Evolutionary conservation across 805 yeast genomes (phyloP).

Genomic region (Yamadazyma sp.): DNA sequence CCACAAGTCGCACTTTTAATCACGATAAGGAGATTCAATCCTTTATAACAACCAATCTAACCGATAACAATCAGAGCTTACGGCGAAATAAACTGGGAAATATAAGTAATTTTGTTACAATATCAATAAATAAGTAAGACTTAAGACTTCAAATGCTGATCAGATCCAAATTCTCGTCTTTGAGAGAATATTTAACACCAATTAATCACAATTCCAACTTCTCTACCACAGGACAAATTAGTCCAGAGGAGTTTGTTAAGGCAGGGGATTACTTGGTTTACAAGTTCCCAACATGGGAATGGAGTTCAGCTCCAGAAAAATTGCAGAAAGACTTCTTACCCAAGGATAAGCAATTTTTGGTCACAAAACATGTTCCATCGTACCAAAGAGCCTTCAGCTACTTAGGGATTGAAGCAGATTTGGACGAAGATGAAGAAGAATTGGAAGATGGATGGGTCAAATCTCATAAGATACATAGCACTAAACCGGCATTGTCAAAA

Average conservation of each 20-base stretch:
- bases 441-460: conserved; percentile 62
- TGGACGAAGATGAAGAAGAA: conserved; percentile 34
- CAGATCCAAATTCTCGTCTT: conserved; percentile 75
- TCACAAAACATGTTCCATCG: conserved; percentile 88
- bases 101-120: no score
- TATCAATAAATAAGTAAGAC: no score
- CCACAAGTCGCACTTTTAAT: no score
- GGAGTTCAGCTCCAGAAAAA: conserved; percentile 48
- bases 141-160: conserved; percentile 30
- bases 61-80: no score
- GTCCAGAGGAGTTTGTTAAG: conserved; percentile 90
- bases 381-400: conserved; percentile 63
- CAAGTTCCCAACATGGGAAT: conserved; percentile 96
- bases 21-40: no score
- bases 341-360: conserved; percentile 77
- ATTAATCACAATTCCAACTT: conserved; percentile 84
- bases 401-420: conserved; percentile 41
- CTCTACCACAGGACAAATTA: conserved; percentile 81
- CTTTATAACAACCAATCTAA: no score
- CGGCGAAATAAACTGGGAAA: no score
- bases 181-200: conserved; percentile 93
- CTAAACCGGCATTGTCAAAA: conserved; percentile 30
- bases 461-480: conserved; percentile 39
- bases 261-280: conserved; percentile 93
- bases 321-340: conserved; percentile 71